Conservation (phyloP, 1,139 yeast species). For the Barnettozyma hawaiiensis region DNA sequence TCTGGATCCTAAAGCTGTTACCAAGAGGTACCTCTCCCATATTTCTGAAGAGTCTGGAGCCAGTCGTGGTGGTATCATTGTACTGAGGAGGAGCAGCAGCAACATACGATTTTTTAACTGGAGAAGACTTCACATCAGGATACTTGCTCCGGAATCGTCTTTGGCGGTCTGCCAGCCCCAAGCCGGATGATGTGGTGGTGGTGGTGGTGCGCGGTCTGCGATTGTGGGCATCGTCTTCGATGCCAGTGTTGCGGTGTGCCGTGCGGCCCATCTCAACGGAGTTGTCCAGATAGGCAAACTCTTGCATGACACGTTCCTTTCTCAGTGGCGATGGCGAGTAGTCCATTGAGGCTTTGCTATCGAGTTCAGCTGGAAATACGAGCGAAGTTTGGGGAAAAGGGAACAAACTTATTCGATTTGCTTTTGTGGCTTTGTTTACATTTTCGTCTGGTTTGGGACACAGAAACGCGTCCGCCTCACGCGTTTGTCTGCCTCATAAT, state of each 20-base stretch:
- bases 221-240: background rate
- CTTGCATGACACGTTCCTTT: background rate
- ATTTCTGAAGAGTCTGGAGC: constrained; percentile 18
- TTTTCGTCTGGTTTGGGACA: too few species aligned
- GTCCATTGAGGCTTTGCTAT: background rate
- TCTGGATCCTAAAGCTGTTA: constrained; percentile 21
- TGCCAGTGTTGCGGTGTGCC: background rate
- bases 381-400: too few species aligned
- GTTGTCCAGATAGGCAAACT: background rate
- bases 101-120: constrained; percentile 3
- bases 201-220: constrained; percentile 1
- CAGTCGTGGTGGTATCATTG: constrained; percentile 10
- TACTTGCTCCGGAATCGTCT: constrained; percentile 15
- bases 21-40: constrained; percentile 15
- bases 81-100: too few species aligned
- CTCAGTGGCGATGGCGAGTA: background rate
- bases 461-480: too few species aligned
- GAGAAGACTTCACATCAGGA: constrained; percentile 8
- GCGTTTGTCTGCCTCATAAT: too few species aligned
- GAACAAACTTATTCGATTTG: too few species aligned
- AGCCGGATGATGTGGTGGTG: constrained; percentile 2
- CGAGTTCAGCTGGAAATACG: background rate
- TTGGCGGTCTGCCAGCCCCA: constrained; percentile 13
- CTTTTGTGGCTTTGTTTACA: background rate
- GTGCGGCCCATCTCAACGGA: background rate